These are phyloP conservation scores for Pinus taeda DNA, from an alignment of 75 land plant genomes.

Conservation along the genomic window DNA sequence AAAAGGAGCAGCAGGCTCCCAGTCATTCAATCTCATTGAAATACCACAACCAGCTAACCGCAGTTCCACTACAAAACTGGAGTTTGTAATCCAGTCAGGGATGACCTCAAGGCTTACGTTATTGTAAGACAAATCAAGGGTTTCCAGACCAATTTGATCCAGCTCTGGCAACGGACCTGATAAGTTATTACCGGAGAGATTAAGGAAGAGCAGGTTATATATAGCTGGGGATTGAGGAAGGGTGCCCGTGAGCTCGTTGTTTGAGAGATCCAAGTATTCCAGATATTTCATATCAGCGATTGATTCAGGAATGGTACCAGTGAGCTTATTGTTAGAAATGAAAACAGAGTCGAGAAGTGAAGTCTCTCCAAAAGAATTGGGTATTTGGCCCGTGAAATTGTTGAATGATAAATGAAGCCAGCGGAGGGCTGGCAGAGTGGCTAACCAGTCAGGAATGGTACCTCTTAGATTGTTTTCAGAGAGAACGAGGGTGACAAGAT, in stretches of 20 bases:
- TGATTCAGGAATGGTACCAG: conserved; percentile 11
- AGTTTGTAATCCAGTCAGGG: too few species aligned
- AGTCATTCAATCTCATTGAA: too few species aligned
- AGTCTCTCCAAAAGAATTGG: not conserved
- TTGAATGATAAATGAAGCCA: not conserved
- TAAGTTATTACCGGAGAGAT: conserved; percentile 35
- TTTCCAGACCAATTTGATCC: not conserved
- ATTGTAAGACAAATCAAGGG: not conserved
- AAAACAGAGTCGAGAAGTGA: not conserved
- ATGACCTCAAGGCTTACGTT: too few species aligned
- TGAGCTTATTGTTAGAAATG: conserved; percentile 17
- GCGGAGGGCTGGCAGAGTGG: conserved; percentile 6
- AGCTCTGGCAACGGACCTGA: not conserved
- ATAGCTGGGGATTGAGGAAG: not conserved
- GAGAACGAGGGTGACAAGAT: conserved; percentile 25
- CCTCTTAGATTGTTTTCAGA: conserved; percentile 14
- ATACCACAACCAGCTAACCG: too few species aligned
- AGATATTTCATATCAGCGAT: not conserved
- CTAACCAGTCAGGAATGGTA: conserved; percentile 1
- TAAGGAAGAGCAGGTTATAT: conserved; percentile 14
- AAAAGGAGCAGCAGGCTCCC: conserved; percentile 16
- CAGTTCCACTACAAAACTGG: too few species aligned
- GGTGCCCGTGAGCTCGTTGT: not conserved
- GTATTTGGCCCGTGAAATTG: conserved; percentile 8
- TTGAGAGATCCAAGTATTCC: not conserved